Evolutionary conservation across 1,284 basidiomycete genomes (phyloP).

Genomic region (Inonotus hispidus): DNA sequence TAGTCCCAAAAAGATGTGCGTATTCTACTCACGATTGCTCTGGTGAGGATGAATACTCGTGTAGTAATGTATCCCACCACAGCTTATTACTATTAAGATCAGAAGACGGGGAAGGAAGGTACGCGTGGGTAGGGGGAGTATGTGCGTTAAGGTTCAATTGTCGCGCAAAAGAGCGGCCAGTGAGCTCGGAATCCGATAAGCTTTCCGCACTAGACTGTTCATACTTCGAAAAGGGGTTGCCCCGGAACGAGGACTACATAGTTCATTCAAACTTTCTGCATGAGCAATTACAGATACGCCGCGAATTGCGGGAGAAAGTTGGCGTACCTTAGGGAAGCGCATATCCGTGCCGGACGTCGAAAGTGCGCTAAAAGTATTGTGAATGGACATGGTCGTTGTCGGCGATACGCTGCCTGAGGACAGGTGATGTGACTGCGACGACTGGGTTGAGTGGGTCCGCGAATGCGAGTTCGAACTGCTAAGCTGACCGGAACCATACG

Average conservation of each 20-base stretch:
- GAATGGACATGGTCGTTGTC: constrained; percentile 7
- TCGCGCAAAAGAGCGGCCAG: constrained; percentile 11
- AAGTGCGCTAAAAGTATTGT: constrained; percentile 2
- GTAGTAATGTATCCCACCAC: constrained; percentile 67
- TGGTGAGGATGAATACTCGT: constrained; percentile 38
- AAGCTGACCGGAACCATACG: constrained; percentile 15
- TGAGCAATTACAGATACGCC: neutral
- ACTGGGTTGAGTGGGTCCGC: constrained; percentile 17
- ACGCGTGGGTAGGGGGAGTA: constrained; percentile 18
- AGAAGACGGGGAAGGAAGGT: constrained; percentile 33
- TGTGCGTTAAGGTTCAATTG: constrained; percentile 8
- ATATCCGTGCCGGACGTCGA: neutral
- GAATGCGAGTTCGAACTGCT: constrained; percentile 15
- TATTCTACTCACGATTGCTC: constrained; percentile 38
- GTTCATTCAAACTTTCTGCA: neutral
- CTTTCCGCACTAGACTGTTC: constrained; percentile 8
- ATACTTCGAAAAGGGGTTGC: constrained; percentile 15
- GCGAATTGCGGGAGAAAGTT: neutral
- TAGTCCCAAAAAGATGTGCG: neutral
- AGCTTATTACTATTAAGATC: constrained; percentile 45
- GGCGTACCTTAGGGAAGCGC: constrained; percentile 10
- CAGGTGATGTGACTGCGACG: constrained; percentile 12
- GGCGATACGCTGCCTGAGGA: constrained; percentile 4
- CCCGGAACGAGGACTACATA: constrained; percentile 3
- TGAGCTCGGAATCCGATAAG: constrained; percentile 16